Base-by-base conservation (phyloP, 306 rosid species). In the Begonia peltatifolia region DNA sequence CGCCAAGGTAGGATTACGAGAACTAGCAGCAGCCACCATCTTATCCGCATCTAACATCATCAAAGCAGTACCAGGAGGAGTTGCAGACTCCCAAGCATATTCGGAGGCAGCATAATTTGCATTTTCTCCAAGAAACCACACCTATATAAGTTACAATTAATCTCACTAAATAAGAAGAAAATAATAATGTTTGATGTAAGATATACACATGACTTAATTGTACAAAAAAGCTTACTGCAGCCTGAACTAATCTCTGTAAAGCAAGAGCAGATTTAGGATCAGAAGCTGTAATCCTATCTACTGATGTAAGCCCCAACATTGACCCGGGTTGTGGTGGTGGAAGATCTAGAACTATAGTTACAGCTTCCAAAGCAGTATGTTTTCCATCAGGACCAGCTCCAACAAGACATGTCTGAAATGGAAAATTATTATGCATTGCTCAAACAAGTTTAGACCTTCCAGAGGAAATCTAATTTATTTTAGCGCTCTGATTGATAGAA, bases 11-110 rank as follows among this genome's bases (percentile, higher is more conserved):
- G 95, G 99, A 66, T 90, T 90, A 49, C 99, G 94, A 42, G 99
- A 90, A 61, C 99, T 87, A 63, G 99, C 95, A 57, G 99, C 95
- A 69, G 99, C 95, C 12, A 90, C 99, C 99, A 90, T 86, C 79
- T 90, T 90, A 74, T 90, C 99, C 56, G 99, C 85, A 75, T 90
- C 99, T 71, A 90, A 74, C 99, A 90, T 90, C 99, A 90, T 90
- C 77, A 90, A 64, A 59, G 99, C 99, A 48, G 95, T 90, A 61
- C 99, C 99, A 55, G 99, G 99, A 42, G 99, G 99, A 54, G 94
- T 90, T 59, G 99, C 79, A 56, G 99, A 90, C 64, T 90, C 99
- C 99, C 99, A 90, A 38, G 99, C 95, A 86, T 90, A 90, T 59
- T 90, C 99, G 17, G 99, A 90, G 55, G 99, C 99, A 71, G 99